Evolutionary conservation across 2,329 filamentous ascomycete genomes (phyloP), one percentile per base, ranked within the genome.

Genomic region (Karstenula rhodostoma): DNA sequence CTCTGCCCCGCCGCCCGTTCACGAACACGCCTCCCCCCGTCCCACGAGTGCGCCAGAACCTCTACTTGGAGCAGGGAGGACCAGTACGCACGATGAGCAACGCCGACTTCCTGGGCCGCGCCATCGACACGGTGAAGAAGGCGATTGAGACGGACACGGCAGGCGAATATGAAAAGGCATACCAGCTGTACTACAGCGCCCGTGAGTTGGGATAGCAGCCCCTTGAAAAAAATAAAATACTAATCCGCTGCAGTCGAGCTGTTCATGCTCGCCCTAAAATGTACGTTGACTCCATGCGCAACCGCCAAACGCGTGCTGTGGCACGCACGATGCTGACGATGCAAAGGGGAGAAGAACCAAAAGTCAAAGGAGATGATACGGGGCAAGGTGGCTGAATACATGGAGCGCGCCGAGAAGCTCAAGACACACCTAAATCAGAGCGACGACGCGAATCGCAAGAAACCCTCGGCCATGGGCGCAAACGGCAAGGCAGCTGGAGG

Each of bases 201-300:
- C 72, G 78, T 80, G 62, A 67, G 78, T 72, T 25, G 8, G 12
- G 51, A 3, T 15, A 29, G 4, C 10, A 4, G 15, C 4, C 10
- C 22, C 19, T 7, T 35, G 22, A 40, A 46, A 40, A 47, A 13
- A 56, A 40, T 43, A 40, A 47, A 13, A 56, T 42, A 50, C 63
- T 73, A 65, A 77, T 63, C 44, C 32, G 13, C 17, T 37, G 15
- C 58, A 80, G 91, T 99, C 70, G 94, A 99, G 81, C 88, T 98
- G 60, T 99, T 98, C 85, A 97, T 99, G 91, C 91, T 98, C 63
- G 95, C 95, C 35, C 86, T 99, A 62, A 99, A 99, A 85, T 99
- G 94, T 79, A 69, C 56, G 69, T 48, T 7, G 25, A 9, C 42
- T 6, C 13, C 12, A 37, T 12, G 27, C 19, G 29, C n/a, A 27